Evolutionary conservation across 306 rosid species (phyloP).

Genomic region (Gleditsia sinensis): DNA sequence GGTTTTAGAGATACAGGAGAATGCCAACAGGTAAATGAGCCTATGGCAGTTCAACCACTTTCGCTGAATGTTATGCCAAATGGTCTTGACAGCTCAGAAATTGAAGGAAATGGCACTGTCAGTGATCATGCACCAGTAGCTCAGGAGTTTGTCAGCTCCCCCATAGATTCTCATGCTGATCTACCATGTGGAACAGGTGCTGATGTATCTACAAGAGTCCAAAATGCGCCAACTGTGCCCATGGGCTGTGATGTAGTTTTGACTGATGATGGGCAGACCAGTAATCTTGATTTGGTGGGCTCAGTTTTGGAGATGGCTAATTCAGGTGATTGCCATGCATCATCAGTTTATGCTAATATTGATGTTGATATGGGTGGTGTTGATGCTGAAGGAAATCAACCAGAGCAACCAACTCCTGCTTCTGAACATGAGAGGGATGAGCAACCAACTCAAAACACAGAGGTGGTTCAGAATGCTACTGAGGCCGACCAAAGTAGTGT

Average conservation of each 20-base stretch:
- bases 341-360: conserved; percentile 52
- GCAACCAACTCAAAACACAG: conserved; percentile 55
- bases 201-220: conserved; percentile 47
- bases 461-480: conserved; percentile 50
- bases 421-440: conserved; percentile 60
- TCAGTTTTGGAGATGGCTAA: conserved; percentile 50
- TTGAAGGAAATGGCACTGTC: conserved; percentile 55
- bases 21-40: conserved; percentile 54
- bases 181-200: conserved; percentile 48
- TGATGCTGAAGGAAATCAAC: conserved; percentile 63
- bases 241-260: conserved; percentile 56
- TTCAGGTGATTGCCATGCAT: conserved; percentile 53
- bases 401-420: conserved; percentile 51
- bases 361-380: conserved; percentile 76
- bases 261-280: conserved; percentile 51
- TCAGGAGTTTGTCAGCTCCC: conserved; percentile 45
- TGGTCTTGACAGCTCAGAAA: conserved; percentile 62
- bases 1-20: conserved; percentile 52
- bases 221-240: conserved; percentile 52
- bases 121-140: conserved; percentile 49
- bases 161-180: conserved; percentile 43
- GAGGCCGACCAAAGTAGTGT: conserved; percentile 64
- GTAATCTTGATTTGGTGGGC: conserved; percentile 43
- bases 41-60: conserved; percentile 72
- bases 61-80: conserved; percentile 52